Conservation (phyloP, 176 grass and related monocot species). For the Carex myosuroides region DNA sequence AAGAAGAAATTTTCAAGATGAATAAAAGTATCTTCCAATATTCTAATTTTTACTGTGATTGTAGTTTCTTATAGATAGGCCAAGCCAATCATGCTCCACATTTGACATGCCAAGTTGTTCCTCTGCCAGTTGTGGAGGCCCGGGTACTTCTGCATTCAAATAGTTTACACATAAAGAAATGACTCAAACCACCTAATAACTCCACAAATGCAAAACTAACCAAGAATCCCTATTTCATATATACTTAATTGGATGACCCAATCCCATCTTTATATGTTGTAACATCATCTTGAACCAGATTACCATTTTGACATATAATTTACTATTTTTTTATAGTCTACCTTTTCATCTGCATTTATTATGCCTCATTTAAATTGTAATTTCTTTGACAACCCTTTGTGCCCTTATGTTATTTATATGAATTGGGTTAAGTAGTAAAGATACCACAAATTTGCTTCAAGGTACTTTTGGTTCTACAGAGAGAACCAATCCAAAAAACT, state of each 20-base stretch:
- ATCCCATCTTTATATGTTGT: not conserved
- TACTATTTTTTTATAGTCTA: not conserved
- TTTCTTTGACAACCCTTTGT: not conserved
- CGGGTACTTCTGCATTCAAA: constrained; percentile 37
- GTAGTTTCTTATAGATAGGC: constrained; percentile 26
- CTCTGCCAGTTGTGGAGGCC: constrained; percentile 21
- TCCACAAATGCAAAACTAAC: not conserved
- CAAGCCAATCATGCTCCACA: constrained; percentile 40
- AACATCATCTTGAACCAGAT: not conserved
- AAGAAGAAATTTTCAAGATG: not conserved
- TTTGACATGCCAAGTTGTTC: constrained; percentile 29
- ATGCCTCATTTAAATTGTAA: not conserved
- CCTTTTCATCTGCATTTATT: not conserved
- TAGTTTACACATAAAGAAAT: not conserved
- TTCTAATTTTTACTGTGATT: constrained; percentile 26
- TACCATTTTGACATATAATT: not conserved
- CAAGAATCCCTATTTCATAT: not conserved
- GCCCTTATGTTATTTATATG: not conserved
- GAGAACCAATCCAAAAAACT: not conserved
- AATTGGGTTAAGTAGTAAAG: not conserved
- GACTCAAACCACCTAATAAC: not conserved
- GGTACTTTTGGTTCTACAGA: not conserved
- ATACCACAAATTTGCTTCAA: not conserved
- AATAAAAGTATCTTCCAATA: not conserved
- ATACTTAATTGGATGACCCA: not conserved